phyloP scores from a whole-genome alignment of 768 basidiomycete genomes.

The Kwoniella mangroviensis region DNA sequence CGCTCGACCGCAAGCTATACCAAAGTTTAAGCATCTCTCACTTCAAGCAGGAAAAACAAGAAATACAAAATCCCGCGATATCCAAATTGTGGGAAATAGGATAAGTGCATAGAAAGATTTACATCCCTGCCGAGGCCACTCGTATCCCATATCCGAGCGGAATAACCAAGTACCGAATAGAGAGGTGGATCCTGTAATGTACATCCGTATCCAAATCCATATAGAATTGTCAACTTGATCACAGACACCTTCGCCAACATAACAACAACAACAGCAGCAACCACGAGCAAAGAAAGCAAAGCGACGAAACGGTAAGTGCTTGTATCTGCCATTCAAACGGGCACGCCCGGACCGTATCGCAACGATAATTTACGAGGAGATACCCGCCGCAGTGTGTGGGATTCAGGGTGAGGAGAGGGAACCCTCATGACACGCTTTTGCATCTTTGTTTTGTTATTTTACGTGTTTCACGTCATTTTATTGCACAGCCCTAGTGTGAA shows the following conservation, averaged over 20 bases:
- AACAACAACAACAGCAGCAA: background rate
- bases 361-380: background rate
- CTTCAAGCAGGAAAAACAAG: no score
- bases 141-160: no score
- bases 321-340: background rate
- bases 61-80: no score
- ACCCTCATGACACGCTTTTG: background rate
- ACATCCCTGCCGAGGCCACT: no score
- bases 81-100: no score
- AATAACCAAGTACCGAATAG: no score
- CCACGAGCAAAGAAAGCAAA: background rate
- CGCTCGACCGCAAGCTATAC: no score
- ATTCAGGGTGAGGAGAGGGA: background rate
- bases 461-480: conserved; percentile 25
- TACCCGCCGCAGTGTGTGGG: background rate
- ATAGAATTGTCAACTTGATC: background rate
- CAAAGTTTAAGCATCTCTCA: no score
- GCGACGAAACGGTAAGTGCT: conserved; percentile 10
- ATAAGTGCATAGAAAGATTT: no score
- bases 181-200: no score
- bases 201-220: no score
- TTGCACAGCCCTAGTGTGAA: conserved; percentile 10
- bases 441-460: conserved; percentile 3
- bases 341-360: conserved; percentile 8
- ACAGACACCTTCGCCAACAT: background rate